Percentiles rank a stretch among this genome's conserved stretches.
Evolutionary conservation across 257 asterid species (phyloP).

Genomic region (Nicotiana sylvestris): DNA sequence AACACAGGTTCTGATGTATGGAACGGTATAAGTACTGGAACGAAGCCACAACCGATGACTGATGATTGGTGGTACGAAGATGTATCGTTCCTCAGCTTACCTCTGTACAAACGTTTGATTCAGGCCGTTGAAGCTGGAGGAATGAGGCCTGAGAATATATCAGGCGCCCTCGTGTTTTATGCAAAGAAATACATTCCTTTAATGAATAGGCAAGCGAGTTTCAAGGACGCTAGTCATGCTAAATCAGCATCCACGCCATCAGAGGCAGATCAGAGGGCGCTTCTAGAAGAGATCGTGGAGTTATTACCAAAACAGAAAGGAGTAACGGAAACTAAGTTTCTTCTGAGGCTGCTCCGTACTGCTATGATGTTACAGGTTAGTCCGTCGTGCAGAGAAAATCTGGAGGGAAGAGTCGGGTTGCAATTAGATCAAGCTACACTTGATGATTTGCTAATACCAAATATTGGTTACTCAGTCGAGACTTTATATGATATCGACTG

Average conservation of each 20-base stretch:
- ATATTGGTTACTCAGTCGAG: constrained; percentile 55
- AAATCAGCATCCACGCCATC: constrained; percentile 60
- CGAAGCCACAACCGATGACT: constrained; percentile 12
- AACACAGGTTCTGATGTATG: constrained; percentile 30
- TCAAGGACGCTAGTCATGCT: constrained; percentile 41
- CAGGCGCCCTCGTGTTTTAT: constrained; percentile 63
- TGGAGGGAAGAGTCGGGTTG: constrained; percentile 74
- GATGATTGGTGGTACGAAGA: constrained; percentile 96
- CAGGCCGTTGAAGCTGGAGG: constrained; percentile 68
- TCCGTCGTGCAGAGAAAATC: constrained; percentile 56
- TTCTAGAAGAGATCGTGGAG: constrained; percentile 78
- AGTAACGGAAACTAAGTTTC: constrained; percentile 61
- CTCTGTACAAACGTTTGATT: constrained; percentile 59
- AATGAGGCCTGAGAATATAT: constrained; percentile 55
- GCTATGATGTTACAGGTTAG: constrained; percentile 66
- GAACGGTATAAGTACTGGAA: constrained; percentile 53
- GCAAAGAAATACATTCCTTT: constrained; percentile 76
- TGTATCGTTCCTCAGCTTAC: constrained; percentile 65
- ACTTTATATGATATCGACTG: constrained; percentile 76
- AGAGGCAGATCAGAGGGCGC: constrained; percentile 69
- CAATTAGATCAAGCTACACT: constrained; percentile 69
- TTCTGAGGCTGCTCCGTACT: constrained; percentile 61
- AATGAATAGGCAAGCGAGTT: constrained; percentile 72
- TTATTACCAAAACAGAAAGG: constrained; percentile 58
- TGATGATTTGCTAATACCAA: constrained; percentile 75